A percentile compares a stretch with the other conserved stretches of the same genome.
phyloP scores from a whole-genome alignment of 2,329 filamentous ascomycete species.

The Helicocarpus griseus region DNA sequence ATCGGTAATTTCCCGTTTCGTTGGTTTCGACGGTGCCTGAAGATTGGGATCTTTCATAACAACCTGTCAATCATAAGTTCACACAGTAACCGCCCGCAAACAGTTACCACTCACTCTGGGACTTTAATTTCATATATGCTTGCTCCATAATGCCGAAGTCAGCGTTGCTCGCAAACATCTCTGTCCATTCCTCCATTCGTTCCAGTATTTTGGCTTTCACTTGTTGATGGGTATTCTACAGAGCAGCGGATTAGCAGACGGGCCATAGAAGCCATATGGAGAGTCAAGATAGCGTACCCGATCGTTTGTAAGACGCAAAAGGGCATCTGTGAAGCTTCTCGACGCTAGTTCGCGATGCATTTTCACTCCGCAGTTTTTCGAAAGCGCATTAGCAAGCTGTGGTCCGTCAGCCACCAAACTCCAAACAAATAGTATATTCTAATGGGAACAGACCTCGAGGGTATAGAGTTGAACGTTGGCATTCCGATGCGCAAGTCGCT shows the following conservation, averaged over 20 bases:
- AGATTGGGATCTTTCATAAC: constrained; percentile 69
- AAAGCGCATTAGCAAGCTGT: constrained; percentile 78
- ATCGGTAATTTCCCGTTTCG: constrained; percentile 85
- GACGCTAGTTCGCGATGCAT: constrained; percentile 87
- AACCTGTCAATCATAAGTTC: constrained; percentile 4
- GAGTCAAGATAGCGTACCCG: constrained; percentile 43
- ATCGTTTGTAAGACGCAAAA: constrained; percentile 83
- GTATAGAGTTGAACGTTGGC: constrained; percentile 95
- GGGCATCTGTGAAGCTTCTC: constrained; percentile 85
- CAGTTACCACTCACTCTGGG: constrained; percentile 41
- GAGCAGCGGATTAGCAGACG: too few species aligned
- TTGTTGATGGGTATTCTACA: constrained; percentile 78
- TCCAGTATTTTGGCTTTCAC: constrained; percentile 97
- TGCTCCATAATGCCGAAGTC: constrained; percentile 97
- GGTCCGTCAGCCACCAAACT: neutral
- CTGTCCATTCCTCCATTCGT: constrained; percentile 90
- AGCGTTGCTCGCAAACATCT: constrained; percentile 82
- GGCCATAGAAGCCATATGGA: too few species aligned
- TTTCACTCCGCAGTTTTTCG: constrained; percentile 78
- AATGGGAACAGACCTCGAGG: constrained; percentile 53
- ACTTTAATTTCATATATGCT: constrained; percentile 79
- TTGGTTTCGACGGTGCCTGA: constrained; percentile 82
- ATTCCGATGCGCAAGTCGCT: constrained; percentile 82
- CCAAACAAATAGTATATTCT: neutral
- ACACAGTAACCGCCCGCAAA: constrained; percentile 15